A percentile compares a stretch with the other conserved stretches of the same genome.
Evolutionary conservation across 768 basidiomycete genomes (phyloP).

Genomic region (Lactifluus volemus): DNA sequence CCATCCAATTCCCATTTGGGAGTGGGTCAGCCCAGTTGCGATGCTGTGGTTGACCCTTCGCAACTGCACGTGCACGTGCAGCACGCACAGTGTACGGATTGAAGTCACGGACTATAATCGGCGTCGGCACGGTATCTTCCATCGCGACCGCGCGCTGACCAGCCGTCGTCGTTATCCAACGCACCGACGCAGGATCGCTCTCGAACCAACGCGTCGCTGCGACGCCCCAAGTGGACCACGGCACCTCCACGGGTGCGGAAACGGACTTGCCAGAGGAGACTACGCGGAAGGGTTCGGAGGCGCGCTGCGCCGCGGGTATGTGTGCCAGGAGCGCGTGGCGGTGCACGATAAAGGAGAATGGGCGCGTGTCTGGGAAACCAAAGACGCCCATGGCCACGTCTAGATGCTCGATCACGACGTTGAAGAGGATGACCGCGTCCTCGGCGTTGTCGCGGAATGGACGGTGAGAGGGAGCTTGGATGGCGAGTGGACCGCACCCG

Average conservation of each 20-base stretch:
- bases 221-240: constrained; percentile 24
- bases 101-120: constrained; percentile 23
- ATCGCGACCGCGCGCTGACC: constrained; percentile 24
- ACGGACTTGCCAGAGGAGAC: not conserved
- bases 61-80: not conserved
- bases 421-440: constrained; percentile 23
- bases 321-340: constrained; percentile 19
- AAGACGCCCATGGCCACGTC: not conserved
- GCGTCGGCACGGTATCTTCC: not conserved
- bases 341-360: constrained; percentile 22
- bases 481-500: not conserved
- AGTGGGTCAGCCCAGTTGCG: not conserved
- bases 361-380: constrained; percentile 7
- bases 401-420: constrained; percentile 14
- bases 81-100: constrained; percentile 17
- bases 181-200: constrained; percentile 19
- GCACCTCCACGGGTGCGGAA: not conserved
- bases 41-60: not conserved
- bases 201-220: constrained; percentile 22
- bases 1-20: constrained; percentile 2
- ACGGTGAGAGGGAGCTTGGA: not conserved
- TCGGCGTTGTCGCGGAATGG: constrained; percentile 22
- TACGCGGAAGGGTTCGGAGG: not conserved
- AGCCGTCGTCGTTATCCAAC: constrained; percentile 28
- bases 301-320: not conserved